Evolutionary conservation across 805 yeast genomes (phyloP), one percentile per base, ranked within the genome.

Genomic region (Candida stauntonica): DNA sequence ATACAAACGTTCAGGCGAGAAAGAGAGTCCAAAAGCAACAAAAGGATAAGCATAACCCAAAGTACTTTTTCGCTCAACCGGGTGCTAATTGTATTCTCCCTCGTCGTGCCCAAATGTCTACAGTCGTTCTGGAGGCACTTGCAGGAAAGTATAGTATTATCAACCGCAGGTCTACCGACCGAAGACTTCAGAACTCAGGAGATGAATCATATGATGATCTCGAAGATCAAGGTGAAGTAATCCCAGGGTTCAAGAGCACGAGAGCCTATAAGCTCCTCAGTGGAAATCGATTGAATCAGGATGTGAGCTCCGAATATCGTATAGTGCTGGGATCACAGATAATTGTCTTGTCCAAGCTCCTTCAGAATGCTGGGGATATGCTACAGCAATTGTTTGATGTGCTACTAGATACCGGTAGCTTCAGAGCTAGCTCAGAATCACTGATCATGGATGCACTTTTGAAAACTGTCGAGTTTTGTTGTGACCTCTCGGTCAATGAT

Each of bases 61-160:
- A 18, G 7, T 40, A 38, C 29, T 35, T 35, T 17, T 42, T 39
- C 11, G 26, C 41, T 4, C 23, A 35, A 9, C 53, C 55, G 4
- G 40, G 37, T 7, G 16, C 42, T 2, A 39, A 47, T 30, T 26
- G 30, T 3, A 30, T 40, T 5, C 41, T 44, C 2, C 52, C 54
- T 16, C 48, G 55, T 28, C 29, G 35, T 5, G 53, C 46, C 6
- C 41, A 38, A 8, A 24, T 32, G 14, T 45, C 54, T 2, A 52
- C 55, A 2, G 38, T 45, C 3, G 44, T 54, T 2, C 35, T 26
- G 34, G 58, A 54, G 36, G 43, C 48, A 3, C 7, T 47, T 17
- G 42, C 54, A 27, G 36, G 42, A 14, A 46, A 43, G 17, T 50
- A 42, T 29, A 49, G 56, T 5, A 18, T 28, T 14, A 14, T 28